Conservation (phyloP, 1,139 yeast genomes). For the Yamadazyma diddensiae region DNA sequence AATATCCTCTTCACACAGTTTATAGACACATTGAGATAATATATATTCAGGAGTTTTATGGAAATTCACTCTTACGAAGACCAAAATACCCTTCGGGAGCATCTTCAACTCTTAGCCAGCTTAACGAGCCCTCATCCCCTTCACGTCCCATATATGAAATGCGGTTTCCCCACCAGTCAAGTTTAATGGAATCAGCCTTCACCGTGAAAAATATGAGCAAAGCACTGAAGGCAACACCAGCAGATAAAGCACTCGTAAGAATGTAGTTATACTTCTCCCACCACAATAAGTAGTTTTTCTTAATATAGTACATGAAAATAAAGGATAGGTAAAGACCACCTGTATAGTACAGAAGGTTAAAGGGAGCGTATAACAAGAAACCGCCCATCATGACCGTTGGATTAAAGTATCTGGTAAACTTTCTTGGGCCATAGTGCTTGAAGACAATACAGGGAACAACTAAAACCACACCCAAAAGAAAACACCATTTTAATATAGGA, state of each 20-base stretch:
- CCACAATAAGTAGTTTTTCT: conserved; percentile 49
- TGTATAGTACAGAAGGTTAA: conserved; percentile 52
- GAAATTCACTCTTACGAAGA: conserved; percentile 36
- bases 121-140: conserved; percentile 30
- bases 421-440: conserved; percentile 32
- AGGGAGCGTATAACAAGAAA: conserved; percentile 48
- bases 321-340: conserved; percentile 49
- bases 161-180: conserved; percentile 62
- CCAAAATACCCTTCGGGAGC: conserved; percentile 49
- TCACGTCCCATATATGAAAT: conserved; percentile 45
- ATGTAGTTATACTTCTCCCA: conserved; percentile 68
- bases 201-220: conserved; percentile 57
- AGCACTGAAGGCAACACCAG: conserved; percentile 60
- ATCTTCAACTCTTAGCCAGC: conserved; percentile 31
- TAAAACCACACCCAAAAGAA: conserved; percentile 50
- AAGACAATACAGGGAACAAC: conserved; percentile 41
- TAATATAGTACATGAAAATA: conserved; percentile 52
- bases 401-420: conserved; percentile 32
- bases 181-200: conserved; percentile 36
- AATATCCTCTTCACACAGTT: no score
- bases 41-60: conserved; percentile 18
- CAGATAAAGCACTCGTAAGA: conserved; percentile 52
- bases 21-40: no score
- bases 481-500: conserved; percentile 48
- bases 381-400: conserved; percentile 44